These are phyloP conservation scores for Hordeum pubiflorum DNA, from an alignment of 202 grass and related monocot genomes.

Conservation along the genomic window DNA sequence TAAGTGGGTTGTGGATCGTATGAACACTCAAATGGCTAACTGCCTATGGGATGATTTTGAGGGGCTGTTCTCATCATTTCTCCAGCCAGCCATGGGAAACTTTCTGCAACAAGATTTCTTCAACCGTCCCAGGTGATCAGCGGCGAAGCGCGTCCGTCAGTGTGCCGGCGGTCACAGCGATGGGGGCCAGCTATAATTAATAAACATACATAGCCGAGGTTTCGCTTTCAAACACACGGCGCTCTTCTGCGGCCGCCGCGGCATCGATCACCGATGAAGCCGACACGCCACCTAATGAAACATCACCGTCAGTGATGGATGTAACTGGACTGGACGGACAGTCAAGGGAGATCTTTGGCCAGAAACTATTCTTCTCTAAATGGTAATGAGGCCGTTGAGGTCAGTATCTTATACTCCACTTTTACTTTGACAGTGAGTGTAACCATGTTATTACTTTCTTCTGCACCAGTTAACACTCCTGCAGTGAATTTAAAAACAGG, in stretches of 20 bases:
- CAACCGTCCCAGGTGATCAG: neutral
- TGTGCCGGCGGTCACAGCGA: slow-evolving; percentile 6
- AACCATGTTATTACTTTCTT: neutral
- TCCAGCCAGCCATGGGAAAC: neutral
- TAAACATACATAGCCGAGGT: neutral
- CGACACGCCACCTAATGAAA: neutral
- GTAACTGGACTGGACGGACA: neutral
- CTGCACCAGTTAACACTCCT: neutral
- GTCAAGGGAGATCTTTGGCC: slow-evolving; percentile 18
- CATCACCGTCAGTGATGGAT: neutral
- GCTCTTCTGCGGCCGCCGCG: neutral
- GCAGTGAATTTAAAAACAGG: neutral
- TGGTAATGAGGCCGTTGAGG: neutral
- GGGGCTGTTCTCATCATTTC: neutral
- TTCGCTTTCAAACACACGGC: neutral
- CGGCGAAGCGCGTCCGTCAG: slow-evolving; percentile 3
- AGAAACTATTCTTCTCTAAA: slow-evolving; percentile 8
- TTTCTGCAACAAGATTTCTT: neutral
- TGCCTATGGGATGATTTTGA: too few relatives aligned
- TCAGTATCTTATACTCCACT: slow-evolving; percentile 5
- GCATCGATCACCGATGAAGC: neutral
- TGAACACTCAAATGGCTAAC: neutral
- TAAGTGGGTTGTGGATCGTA: neutral
- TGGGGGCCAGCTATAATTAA: slow-evolving; percentile 7
- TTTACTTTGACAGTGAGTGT: neutral